Conservation (phyloP, 2,329 filamentous ascomycete species). For the Sclerotinia spermophila region DNA sequence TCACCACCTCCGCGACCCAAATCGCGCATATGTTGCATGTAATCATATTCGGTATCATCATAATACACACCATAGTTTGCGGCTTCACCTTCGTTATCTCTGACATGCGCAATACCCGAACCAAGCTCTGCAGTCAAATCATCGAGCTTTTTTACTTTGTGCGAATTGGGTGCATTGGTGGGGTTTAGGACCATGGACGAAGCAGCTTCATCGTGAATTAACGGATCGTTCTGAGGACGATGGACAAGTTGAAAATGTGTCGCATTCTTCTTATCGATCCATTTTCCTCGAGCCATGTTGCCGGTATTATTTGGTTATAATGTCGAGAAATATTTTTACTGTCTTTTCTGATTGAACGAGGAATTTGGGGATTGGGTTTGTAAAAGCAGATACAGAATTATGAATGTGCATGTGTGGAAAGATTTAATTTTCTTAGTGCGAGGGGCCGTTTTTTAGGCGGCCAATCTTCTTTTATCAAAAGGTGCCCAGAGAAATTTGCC, state of each 20-base stretch:
- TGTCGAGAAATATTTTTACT: background rate
- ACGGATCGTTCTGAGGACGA: slow-evolving; percentile 93
- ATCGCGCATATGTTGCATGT: slow-evolving; percentile 98
- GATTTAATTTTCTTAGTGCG: slow-evolving; percentile 18
- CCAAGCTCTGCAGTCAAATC: slow-evolving; percentile 78
- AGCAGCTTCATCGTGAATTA: slow-evolving; percentile 87
- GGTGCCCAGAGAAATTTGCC: slow-evolving; percentile 17
- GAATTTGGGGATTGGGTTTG: background rate
- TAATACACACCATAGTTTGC: slow-evolving; percentile 91
- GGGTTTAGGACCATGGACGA: slow-evolving; percentile 88
- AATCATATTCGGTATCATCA: slow-evolving; percentile 95
- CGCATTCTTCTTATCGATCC: slow-evolving; percentile 83
- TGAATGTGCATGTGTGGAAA: slow-evolving; percentile 19
- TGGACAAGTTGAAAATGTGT: slow-evolving; percentile 93
- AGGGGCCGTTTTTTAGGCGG: slow-evolving; percentile 23
- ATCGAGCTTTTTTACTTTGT: slow-evolving; percentile 62
- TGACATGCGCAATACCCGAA: slow-evolving; percentile 59
- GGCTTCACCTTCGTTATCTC: slow-evolving; percentile 92
- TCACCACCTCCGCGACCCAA: slow-evolving; percentile 67
- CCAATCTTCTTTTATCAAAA: slow-evolving; percentile 10
- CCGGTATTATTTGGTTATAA: slow-evolving; percentile 34
- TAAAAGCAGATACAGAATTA: background rate
- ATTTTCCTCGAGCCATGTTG: slow-evolving; percentile 36
- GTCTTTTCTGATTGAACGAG: background rate
- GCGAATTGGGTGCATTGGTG: slow-evolving; percentile 48